A percentile compares a stretch with the other conserved stretches of the same genome.
phyloP scores from a whole-genome alignment of 2,329 filamentous ascomycete species.

The Penicillium expansum region DNA sequence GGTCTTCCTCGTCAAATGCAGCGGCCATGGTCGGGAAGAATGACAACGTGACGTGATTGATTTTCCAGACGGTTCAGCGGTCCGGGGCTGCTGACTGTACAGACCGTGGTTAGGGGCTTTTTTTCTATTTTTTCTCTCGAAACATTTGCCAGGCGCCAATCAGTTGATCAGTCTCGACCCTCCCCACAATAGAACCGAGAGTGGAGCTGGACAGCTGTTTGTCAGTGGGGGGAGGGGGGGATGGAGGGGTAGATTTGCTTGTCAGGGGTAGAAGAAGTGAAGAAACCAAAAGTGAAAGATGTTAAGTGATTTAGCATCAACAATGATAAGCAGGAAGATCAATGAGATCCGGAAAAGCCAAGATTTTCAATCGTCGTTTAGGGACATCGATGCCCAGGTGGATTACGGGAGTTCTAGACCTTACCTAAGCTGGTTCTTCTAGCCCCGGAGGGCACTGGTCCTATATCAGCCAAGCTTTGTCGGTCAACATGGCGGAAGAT shows the following conservation, averaged over 20 bases:
- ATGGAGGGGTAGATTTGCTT: conserved; percentile 3
- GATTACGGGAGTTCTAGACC: conserved; percentile 3
- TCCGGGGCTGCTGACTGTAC: conserved; percentile 22
- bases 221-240: not conserved
- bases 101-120: conserved; percentile 12
- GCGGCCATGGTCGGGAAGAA: conserved; percentile 36
- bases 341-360: not conserved
- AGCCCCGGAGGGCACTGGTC: no score
- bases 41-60: conserved; percentile 40
- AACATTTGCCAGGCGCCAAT: conserved; percentile 18
- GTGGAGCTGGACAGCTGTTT: conserved; percentile 23
- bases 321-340: not conserved
- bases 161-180: conserved; percentile 23
- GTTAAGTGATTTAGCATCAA: not conserved
- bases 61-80: conserved; percentile 24
- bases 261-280: not conserved
- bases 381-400: not conserved
- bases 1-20: conserved; percentile 74
- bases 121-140: conserved; percentile 8
- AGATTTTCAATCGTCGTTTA: not conserved
- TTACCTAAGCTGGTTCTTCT: conserved; percentile 7
- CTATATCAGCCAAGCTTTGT: not conserved
- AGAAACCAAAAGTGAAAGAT: not conserved
- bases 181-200: conserved; percentile 27
- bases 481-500: not conserved